phyloP scores from a whole-genome alignment of 1,284 basidiomycete species.

The Thecaphora thlaspeos region DNA sequence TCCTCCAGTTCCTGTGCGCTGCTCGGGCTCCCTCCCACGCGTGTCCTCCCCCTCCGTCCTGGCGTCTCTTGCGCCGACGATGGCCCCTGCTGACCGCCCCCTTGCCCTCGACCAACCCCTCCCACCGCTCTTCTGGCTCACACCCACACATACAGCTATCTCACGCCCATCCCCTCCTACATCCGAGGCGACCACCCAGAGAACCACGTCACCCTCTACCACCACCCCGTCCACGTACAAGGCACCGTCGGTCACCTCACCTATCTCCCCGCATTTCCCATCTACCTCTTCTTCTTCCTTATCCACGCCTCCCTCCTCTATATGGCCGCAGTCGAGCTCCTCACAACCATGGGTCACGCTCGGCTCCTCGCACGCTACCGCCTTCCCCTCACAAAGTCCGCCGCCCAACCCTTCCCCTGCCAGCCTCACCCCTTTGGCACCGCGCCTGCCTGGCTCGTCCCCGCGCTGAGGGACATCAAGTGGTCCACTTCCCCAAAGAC shows the following conservation, averaged over 20 bases:
- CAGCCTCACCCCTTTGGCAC: conserved; percentile 55
- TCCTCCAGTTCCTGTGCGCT: conserved; percentile 35
- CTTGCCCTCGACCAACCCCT: neutral
- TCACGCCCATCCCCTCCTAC: conserved; percentile 54
- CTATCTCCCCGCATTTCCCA: conserved; percentile 53
- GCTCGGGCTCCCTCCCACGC: neutral
- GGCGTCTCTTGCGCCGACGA: too few species aligned
- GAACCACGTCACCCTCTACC: conserved; percentile 51
- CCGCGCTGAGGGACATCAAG: conserved; percentile 46
- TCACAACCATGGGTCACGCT: conserved; percentile 36
- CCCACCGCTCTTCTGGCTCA: neutral
- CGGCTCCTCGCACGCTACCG: conserved; percentile 5
- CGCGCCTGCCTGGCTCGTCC: conserved; percentile 48
- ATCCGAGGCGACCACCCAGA: conserved; percentile 50
- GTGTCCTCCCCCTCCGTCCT: neutral
- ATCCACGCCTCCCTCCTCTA: conserved; percentile 39
- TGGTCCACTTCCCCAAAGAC: conserved; percentile 21
- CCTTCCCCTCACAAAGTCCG: neutral
- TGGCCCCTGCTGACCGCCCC: neutral
- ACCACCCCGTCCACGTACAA: conserved; percentile 39
- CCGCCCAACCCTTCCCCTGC: conserved; percentile 26
- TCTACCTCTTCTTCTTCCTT: conserved; percentile 49
- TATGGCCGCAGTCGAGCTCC: conserved; percentile 30
- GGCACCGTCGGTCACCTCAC: conserved; percentile 52
- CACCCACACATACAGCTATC: conserved; percentile 21